Evolutionary conservation across 176 grass and related monocot species (phyloP).

Genomic region (Juncus inflexus): DNA sequence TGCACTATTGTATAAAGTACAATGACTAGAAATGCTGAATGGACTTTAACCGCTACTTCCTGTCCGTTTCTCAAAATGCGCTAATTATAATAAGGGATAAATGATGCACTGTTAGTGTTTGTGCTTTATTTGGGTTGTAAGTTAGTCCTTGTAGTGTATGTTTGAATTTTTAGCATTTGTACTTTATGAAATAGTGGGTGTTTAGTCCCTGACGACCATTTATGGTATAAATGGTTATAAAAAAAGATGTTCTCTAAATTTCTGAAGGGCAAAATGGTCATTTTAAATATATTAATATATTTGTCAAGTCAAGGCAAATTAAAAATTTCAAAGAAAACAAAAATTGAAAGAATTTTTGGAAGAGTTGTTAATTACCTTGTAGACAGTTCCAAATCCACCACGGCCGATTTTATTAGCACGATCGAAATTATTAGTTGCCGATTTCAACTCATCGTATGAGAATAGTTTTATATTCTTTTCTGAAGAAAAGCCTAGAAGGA

Average conservation of each 20-base stretch:
- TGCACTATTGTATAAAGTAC: neutral
- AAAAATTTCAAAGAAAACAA: neutral
- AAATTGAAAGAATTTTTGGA: neutral
- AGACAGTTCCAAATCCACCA: constrained; percentile 80
- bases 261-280: too few relatives aligned
- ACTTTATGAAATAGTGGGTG: too few relatives aligned
- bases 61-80: constrained; percentile 47
- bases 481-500: constrained; percentile 58
- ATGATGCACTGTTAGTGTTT: neutral
- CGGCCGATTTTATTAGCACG: constrained; percentile 58
- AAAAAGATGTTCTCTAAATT: too few relatives aligned
- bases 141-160: neutral
- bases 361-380: constrained; percentile 49
- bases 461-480: constrained; percentile 82
- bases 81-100: constrained; percentile 27
- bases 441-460: constrained; percentile 65
- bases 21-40: constrained; percentile 37
- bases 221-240: too few relatives aligned
- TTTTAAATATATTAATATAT: neutral
- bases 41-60: constrained; percentile 72
- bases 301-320: neutral
- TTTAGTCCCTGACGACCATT: neutral
- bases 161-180: neutral
- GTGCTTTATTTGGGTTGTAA: neutral
- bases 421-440: constrained; percentile 71